Conservation (phyloP, 768 basidiomycete genomes). For the Terana coerulea region DNA sequence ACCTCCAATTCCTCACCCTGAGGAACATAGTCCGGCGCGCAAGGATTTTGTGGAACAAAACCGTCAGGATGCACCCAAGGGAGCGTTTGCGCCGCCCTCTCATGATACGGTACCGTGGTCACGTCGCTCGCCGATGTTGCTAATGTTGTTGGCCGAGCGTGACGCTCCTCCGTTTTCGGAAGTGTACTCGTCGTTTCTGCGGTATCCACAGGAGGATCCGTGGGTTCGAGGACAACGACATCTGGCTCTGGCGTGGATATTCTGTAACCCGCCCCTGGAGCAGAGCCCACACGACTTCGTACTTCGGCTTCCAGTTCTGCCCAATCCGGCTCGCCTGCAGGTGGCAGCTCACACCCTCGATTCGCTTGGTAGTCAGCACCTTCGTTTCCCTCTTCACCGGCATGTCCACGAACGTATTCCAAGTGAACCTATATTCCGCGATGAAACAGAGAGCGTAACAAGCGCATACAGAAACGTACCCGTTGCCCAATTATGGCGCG, state of each 20-base stretch:
- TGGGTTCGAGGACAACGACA: background rate
- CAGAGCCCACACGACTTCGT: background rate
- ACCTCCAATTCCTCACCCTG: too few relatives aligned
- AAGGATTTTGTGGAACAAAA: too few relatives aligned
- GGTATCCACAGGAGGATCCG: too few relatives aligned
- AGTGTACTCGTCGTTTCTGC: too few relatives aligned
- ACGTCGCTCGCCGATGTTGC: too few relatives aligned
- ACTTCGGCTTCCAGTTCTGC: conserved; percentile 16
- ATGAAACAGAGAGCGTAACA: background rate
- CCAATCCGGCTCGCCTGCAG: conserved; percentile 59
- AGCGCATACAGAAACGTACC: conserved; percentile 31
- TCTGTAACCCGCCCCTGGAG: background rate
- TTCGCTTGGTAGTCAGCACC: conserved; percentile 77
- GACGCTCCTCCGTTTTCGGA: too few relatives aligned
- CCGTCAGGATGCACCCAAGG: too few relatives aligned
- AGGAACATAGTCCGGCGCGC: too few relatives aligned
- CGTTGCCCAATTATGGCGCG: conserved; percentile 49
- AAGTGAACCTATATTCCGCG: conserved; percentile 32
- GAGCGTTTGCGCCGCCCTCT: too few relatives aligned
- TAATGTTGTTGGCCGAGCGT: too few relatives aligned
- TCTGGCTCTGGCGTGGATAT: background rate
- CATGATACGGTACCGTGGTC: too few relatives aligned
- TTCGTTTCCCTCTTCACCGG: conserved; percentile 79
- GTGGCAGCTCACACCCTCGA: conserved; percentile 41
- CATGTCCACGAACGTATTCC: conserved; percentile 76